These are phyloP conservation scores for Erucastrum elatum DNA, from an alignment of 345 rosid species.

Conservation along the genomic window DNA sequence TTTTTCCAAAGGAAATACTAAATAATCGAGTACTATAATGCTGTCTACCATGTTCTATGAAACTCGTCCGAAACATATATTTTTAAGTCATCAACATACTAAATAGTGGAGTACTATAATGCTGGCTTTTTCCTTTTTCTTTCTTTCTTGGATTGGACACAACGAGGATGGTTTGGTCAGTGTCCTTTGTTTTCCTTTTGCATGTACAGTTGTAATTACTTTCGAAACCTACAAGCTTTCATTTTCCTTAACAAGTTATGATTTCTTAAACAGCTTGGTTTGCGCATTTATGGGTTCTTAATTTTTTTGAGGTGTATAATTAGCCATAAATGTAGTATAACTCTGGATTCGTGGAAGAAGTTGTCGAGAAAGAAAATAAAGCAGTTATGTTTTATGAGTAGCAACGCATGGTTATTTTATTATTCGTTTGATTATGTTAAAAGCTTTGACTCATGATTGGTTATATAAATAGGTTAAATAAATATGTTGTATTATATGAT, in stretches of 20 bases:
- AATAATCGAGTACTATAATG: slow-evolving; percentile 5
- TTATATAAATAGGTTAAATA: background rate
- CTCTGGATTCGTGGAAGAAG: background rate
- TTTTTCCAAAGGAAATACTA: slow-evolving; percentile 11
- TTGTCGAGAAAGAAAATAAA: background rate
- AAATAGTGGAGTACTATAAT: too few relatives aligned
- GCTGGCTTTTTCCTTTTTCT: background rate
- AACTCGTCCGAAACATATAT: slow-evolving; percentile 27
- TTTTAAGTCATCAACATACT: slow-evolving; percentile 19
- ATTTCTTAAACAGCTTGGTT: background rate
- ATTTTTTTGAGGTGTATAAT: background rate
- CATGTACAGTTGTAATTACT: background rate
- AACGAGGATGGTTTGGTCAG: slow-evolving; percentile 30
- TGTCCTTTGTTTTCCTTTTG: slow-evolving; percentile 13
- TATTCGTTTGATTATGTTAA: background rate
- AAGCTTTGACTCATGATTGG: background rate
- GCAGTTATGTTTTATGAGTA: background rate
- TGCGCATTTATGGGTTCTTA: background rate
- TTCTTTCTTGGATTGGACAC: slow-evolving; percentile 36
- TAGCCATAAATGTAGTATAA: background rate
- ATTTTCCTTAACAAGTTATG: background rate
- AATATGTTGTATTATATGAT: background rate
- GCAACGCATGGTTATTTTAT: background rate
- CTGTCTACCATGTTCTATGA: slow-evolving; percentile 25
- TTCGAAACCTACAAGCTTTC: background rate